These are phyloP conservation scores for Leavenworthia alabamica DNA, from an alignment of 345 rosid species.

Conservation along the genomic window DNA sequence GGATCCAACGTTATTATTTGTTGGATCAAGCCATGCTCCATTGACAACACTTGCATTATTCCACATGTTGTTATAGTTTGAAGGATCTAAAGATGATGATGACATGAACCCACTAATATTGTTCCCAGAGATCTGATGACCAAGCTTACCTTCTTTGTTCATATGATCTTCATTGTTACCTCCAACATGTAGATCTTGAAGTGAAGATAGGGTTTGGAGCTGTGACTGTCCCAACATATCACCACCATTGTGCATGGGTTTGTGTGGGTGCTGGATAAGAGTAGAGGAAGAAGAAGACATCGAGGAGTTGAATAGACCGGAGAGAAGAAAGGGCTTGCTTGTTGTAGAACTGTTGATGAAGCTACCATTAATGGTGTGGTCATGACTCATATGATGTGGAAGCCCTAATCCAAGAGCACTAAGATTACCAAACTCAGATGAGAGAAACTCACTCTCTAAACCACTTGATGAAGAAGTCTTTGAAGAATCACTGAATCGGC, in stretches of 20 bases:
- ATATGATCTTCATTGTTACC: conserved; percentile 25
- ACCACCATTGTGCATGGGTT: conserved; percentile 33
- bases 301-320: conserved; percentile 45
- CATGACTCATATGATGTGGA: conserved; percentile 33
- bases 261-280: conserved; percentile 41
- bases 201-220: conserved; percentile 37
- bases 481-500: conserved; percentile 26
- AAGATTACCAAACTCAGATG: conserved; percentile 45
- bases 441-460: conserved; percentile 40
- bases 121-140: conserved; percentile 24
- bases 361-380: conserved; percentile 14
- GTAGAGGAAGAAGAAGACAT: conserved; percentile 46
- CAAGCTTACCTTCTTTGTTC: conserved; percentile 44
- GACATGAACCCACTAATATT: conserved; percentile 25
- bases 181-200: conserved; percentile 47
- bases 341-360: conserved; percentile 33
- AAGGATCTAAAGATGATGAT: conserved; percentile 46
- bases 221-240: conserved; percentile 36
- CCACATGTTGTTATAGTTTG: conserved; percentile 33
- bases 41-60: conserved; percentile 30
- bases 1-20: conserved; percentile 51
- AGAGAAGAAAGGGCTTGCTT: conserved; percentile 38
- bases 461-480: conserved; percentile 25
- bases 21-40: conserved; percentile 67
- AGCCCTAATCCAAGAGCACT: conserved; percentile 59